Evolutionary conservation across 1,139 yeast genomes (phyloP), one percentile per base, ranked within the genome.

Genomic region (Hemisphaericaspora xylanilytica): DNA sequence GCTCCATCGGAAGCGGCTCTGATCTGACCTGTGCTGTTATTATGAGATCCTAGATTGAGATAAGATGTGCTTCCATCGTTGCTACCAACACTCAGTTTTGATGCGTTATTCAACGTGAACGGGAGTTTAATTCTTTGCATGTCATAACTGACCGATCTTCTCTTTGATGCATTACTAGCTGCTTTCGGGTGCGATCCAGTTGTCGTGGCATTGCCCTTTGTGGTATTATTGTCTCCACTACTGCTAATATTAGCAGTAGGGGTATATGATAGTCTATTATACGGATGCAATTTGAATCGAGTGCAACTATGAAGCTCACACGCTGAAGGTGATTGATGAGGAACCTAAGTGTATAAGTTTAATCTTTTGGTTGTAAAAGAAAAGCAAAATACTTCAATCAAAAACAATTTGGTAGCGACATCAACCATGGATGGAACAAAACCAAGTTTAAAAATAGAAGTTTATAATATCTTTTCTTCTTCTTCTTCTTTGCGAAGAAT

Each of bases 141-240:
- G 29, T 63, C 68, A 45, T 63, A 63, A 44, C 63, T 60, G 17
- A 56, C 63, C 2, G 66, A 59, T 28, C 61, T 49, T 22, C 66
- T 22, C 28, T 32, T 32, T 24, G 35, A 13, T 14, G 21, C 5
- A 15, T 26, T 32, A 10, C 8, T 15, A 8, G 13, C n/a, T 12
- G 10, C 20, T n/a, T 9, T 13, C 10, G 13, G 28, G 4, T 12
- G 28, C 4, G 28, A 12, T 12, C 15, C 28, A 10, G 26, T 22
- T 6, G 26, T 22, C 11, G 26, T 12, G 11, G 26, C 5, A 22
- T 22, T 22, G 4, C 6, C n/a, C 11, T 5, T 20, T 8, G 8
- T 20, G 21, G 8, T 20, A 24, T 9, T 24, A 9, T 4, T 24
- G 11, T 22, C 27, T 7, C 30, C n/a, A n/a, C n/a, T 16, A 25